Conservation (phyloP, 164 flowering plant genomes). For the Umbilicus rupestris region DNA sequence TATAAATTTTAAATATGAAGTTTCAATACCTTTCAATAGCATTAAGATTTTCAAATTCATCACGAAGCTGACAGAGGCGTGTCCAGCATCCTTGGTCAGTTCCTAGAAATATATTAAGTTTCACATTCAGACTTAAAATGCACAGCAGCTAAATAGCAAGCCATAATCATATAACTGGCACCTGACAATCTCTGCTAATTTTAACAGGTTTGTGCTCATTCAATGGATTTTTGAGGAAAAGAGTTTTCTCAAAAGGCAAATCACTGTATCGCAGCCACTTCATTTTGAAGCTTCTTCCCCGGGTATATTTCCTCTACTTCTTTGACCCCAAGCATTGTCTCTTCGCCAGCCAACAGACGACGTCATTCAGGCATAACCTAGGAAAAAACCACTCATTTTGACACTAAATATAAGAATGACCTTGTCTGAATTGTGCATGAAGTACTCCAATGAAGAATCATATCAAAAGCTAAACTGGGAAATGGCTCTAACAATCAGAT, state of each 20-base stretch:
- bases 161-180: neutral
- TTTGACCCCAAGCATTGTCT: slow-evolving; percentile 73
- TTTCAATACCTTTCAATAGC: slow-evolving; percentile 34
- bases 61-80: slow-evolving; percentile 84
- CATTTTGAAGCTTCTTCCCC: slow-evolving; percentile 86
- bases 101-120: slow-evolving; percentile 38
- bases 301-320: slow-evolving; percentile 53
- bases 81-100: slow-evolving; percentile 67
- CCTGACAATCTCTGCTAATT: slow-evolving; percentile 96
- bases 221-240: slow-evolving; percentile 82
- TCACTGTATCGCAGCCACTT: slow-evolving; percentile 69
- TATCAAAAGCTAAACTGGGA: neutral
- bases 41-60: slow-evolving; percentile 32
- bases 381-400: slow-evolving; percentile 95
- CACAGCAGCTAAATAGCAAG: neutral
- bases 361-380: slow-evolving; percentile 95
- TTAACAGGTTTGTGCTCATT: slow-evolving; percentile 90
- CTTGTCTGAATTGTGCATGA: slow-evolving; percentile 66
- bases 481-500: neutral
- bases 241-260: slow-evolving; percentile 77
- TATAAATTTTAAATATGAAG: neutral
- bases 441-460: slow-evolving; percentile 16
- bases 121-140: neutral
- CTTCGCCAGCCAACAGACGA: slow-evolving; percentile 87
- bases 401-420: slow-evolving; percentile 90